Conservation (phyloP, 176 grass and related monocot genomes). For the Oryza meyeriana region DNA sequence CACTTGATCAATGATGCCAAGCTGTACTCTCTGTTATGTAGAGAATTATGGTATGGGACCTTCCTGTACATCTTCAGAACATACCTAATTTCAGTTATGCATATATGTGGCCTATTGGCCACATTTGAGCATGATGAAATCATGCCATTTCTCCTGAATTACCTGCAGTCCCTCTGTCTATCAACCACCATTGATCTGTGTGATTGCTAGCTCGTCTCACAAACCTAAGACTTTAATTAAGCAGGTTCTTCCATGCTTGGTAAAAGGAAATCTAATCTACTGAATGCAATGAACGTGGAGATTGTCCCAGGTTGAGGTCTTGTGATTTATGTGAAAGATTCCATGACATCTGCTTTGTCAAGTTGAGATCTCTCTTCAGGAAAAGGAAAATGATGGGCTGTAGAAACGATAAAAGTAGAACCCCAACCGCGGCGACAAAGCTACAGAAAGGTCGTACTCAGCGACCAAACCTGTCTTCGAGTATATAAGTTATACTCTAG, state of each 20-base stretch:
- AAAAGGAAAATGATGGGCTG: conserved; percentile 21
- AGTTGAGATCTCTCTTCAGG: not conserved
- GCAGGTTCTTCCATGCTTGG: not conserved
- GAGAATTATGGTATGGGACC: not conserved
- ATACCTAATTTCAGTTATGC: not conserved
- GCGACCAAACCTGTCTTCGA: conserved; percentile 11
- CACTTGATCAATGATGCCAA: conserved; percentile 11
- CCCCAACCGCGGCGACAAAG: not conserved
- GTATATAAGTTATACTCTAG: too few relatives aligned
- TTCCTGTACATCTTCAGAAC: not conserved
- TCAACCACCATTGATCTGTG: not conserved
- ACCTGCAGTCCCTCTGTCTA: not conserved
- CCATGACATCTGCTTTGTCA: conserved; percentile 14
- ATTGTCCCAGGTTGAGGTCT: not conserved
- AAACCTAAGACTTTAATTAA: not conserved
- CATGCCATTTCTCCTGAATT: not conserved
- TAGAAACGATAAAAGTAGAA: conserved; percentile 14
- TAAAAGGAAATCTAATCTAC: not conserved
- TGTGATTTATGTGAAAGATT: conserved; percentile 11
- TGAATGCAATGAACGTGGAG: not conserved
- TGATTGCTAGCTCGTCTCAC: not conserved
- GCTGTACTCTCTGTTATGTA: not conserved
- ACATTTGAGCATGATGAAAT: not conserved
- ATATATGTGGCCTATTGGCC: not conserved
- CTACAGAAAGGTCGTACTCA: conserved; percentile 36